phyloP scores from a whole-genome alignment of 225 moss, liverwort and hornwort genomes.

The Pseudoscleropodium purum region DNA sequence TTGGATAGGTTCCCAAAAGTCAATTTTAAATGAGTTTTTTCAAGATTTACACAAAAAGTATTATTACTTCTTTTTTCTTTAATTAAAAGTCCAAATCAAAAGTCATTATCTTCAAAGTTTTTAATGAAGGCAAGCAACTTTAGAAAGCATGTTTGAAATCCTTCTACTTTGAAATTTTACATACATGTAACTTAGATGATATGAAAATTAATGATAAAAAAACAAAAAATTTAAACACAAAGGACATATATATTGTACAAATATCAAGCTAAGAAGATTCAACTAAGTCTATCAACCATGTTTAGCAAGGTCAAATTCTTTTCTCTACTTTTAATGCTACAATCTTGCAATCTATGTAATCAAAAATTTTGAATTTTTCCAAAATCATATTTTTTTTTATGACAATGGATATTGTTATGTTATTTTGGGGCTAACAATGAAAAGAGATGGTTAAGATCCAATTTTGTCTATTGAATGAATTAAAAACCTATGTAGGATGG shows the following conservation, averaged over 20 bases:
- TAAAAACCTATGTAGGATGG: background rate
- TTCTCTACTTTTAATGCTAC: background rate
- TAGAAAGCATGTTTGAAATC: background rate
- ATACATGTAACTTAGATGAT: background rate
- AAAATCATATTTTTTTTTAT: background rate
- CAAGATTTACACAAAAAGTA: background rate
- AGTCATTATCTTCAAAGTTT: background rate
- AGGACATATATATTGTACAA: background rate
- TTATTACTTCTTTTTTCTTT: no score
- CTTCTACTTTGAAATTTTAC: background rate
- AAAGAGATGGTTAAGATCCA: background rate
- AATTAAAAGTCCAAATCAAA: no score
- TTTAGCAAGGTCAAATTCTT: background rate
- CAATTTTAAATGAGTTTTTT: background rate
- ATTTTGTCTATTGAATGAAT: background rate
- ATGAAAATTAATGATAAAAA: background rate
- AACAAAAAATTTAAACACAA: rapidly evolving
- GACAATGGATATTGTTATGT: rapidly evolving
- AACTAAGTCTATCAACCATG: background rate
- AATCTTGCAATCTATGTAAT: background rate
- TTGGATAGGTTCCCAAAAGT: background rate
- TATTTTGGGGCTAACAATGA: background rate
- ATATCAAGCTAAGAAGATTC: background rate
- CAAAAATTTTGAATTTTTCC: background rate
- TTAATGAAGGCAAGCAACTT: background rate